These are phyloP conservation scores for Ceriops decandra DNA, from an alignment of 345 rosid genomes.

Conservation along the genomic window DNA sequence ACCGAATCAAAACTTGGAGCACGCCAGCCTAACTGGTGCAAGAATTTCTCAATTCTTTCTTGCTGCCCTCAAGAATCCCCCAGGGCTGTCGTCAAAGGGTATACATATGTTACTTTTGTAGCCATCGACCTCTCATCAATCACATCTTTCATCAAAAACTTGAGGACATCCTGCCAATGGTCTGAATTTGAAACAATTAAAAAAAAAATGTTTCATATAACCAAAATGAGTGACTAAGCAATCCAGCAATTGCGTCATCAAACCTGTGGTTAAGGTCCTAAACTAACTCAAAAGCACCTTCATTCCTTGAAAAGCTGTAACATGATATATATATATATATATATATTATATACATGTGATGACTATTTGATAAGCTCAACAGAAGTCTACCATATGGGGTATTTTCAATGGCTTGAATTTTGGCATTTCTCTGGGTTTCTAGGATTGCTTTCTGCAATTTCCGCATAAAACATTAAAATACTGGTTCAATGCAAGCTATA, in stretches of 20 bases:
- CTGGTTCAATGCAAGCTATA: not conserved
- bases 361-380: too few relatives aligned
- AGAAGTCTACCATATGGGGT: conserved; percentile 53
- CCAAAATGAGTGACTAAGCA: not conserved
- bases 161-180: conserved; percentile 59
- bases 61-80: conserved; percentile 85
- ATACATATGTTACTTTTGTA: conserved; percentile 68
- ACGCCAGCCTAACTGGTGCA: conserved; percentile 69
- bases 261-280: not conserved
- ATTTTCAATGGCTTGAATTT: conserved; percentile 50
- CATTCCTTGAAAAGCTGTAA: too few relatives aligned
- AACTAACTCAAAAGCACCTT: not conserved
- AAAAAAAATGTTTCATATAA: not conserved
- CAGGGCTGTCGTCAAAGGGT: conserved; percentile 88
- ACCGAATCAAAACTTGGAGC: conserved; percentile 75
- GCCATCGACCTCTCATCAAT: conserved; percentile 73
- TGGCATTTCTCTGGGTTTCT: conserved; percentile 66
- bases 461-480: not conserved
- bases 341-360: too few relatives aligned
- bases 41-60: conserved; percentile 64
- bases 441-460: conserved; percentile 26
- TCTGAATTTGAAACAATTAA: conserved; percentile 34
- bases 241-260: not conserved
- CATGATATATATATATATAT: too few relatives aligned
- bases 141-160: conserved; percentile 77